Base-by-base conservation (phyloP, 2,329 filamentous ascomycete species). In the Grosmannia clavigera region DNA sequence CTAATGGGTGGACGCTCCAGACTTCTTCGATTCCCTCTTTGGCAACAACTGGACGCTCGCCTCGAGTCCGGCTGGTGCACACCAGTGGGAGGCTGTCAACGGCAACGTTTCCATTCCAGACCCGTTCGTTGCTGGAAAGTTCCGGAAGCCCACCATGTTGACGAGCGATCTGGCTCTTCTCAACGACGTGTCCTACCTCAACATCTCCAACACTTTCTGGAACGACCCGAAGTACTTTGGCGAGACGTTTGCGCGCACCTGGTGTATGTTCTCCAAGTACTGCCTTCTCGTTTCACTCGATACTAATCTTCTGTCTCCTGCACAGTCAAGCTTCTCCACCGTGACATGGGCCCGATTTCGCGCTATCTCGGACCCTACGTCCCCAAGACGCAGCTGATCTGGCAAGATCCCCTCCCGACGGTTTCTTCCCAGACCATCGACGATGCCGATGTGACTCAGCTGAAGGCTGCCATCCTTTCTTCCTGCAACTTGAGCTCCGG, bases 361-460 rank as follows among this genome's bases (percentile, higher is more conserved):
- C 86, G 85, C 69, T 91, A 87, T 77, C 68, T 90, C 54, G 88
- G 88, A 38, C 87, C 88, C 1, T 88, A 92, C 72, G 77, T 89
- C 19, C 87, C 88, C 53, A 75, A 77, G 58, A 85, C 90, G 76
- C 76, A 43, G 3, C 50, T 86, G 19, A 68, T 83, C 67, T 92
- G 88, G 88, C 85, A 91, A 68, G 88, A 92, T 68, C 85, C 85
- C 14, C 72, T 91, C 55, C 87, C 88, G 25, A 70, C 77, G 3
- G 72, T 77, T 5, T 73, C 84, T 70, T 77, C 84, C 67, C 74
- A 79, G 4, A 65, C 84, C 27, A 75, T 91, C 61, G 78, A 82
- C 66, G 81, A 81, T 22, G 75, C 73, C 43, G 87, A 91, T 61
- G 73, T 87, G 55, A 71, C 79, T n/a, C 68, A 74, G 25, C 74